A percentile compares a stretch with the other conserved stretches of the same genome.
phyloP scores from a whole-genome alignment of 257 asterid species.

The Scutellaria galericulata region DNA sequence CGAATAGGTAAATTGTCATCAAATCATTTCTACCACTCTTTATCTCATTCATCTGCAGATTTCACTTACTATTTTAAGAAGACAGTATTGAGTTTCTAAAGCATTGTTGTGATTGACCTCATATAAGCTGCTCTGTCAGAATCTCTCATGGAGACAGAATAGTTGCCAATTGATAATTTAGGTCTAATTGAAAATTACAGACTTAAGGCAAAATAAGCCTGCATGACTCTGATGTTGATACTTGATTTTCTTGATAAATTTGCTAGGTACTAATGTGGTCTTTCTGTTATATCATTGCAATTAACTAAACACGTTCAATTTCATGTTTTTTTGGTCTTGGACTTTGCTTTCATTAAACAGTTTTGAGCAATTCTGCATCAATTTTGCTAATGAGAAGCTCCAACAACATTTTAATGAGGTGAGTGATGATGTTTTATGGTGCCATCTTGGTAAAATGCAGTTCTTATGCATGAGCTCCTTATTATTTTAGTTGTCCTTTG shows the following conservation, averaged over 20 bases:
- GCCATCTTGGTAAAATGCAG: conserved; percentile 35
- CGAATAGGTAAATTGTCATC: conserved; percentile 66
- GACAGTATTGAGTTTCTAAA: conserved; percentile 1
- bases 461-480: conserved; percentile 29
- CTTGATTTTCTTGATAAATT: conserved; percentile 12
- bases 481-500: conserved; percentile 27
- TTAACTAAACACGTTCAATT: not conserved
- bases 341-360: conserved; percentile 50
- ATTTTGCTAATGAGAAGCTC: conserved; percentile 98
- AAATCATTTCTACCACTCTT: not conserved
- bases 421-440: conserved; percentile 33
- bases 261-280: conserved; percentile 7
- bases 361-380: conserved; percentile 99
- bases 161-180: not conserved
- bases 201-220: not conserved
- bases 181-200: not conserved
- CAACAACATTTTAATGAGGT: conserved; percentile 99
- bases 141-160: conserved; percentile 9
- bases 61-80: conserved; percentile 5
- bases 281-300: conserved; percentile 23
- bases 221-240: conserved; percentile 9
- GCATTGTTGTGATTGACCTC: conserved; percentile 24
- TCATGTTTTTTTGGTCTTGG: conserved; percentile 26
- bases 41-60: conserved; percentile 5
- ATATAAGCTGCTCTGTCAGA: not conserved